Percentiles rank a stretch among this genome's conserved stretches.
phyloP scores from a whole-genome alignment of 164 flowering plant species.

The Vitis riparia region DNA sequence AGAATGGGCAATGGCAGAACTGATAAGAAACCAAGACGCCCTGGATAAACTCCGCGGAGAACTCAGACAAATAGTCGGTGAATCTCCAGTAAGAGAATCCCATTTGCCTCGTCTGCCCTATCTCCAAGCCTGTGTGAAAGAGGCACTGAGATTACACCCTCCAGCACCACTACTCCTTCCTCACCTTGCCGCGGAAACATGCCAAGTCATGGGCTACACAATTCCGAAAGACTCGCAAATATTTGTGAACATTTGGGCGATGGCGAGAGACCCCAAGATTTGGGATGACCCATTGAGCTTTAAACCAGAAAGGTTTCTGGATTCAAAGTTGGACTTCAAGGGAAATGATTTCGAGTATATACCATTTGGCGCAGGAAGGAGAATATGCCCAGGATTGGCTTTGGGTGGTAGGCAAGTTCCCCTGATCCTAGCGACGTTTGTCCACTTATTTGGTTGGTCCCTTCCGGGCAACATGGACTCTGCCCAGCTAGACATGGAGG shows the following conservation, averaged over 20 bases:
- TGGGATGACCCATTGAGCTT: constrained; percentile 18
- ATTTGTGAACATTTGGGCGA: constrained; percentile 20
- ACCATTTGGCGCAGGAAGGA: constrained; percentile 27
- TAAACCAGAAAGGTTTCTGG: constrained; percentile 21
- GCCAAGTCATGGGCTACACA: constrained; percentile 7
- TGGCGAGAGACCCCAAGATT: constrained; percentile 12
- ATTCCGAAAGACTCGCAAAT: constrained; percentile 16
- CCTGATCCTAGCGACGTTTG: constrained; percentile 16
- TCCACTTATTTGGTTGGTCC: constrained; percentile 20
- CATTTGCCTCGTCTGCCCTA: constrained; percentile 15
- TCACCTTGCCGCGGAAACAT: constrained; percentile 2
- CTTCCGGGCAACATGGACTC: constrained; percentile 12
- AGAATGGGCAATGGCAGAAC: constrained; percentile 34
- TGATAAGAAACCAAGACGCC: not conserved
- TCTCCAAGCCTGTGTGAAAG: constrained; percentile 21
- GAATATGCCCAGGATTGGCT: constrained; percentile 24
- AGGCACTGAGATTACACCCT: constrained; percentile 27
- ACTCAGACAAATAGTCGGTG: constrained; percentile 9
- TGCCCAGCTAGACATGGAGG: constrained; percentile 22
- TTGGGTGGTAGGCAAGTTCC: constrained; percentile 18
- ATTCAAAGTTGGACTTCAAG: constrained; percentile 9
- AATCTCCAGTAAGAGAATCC: constrained; percentile 8
- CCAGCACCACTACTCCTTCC: constrained; percentile 26
- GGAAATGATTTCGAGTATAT: constrained; percentile 21
- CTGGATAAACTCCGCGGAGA: constrained; percentile 8